Evolutionary conservation across 805 yeast genomes (phyloP), one percentile per base, ranked within the genome.

Genomic region (Barnettozyma wickerhamii): DNA sequence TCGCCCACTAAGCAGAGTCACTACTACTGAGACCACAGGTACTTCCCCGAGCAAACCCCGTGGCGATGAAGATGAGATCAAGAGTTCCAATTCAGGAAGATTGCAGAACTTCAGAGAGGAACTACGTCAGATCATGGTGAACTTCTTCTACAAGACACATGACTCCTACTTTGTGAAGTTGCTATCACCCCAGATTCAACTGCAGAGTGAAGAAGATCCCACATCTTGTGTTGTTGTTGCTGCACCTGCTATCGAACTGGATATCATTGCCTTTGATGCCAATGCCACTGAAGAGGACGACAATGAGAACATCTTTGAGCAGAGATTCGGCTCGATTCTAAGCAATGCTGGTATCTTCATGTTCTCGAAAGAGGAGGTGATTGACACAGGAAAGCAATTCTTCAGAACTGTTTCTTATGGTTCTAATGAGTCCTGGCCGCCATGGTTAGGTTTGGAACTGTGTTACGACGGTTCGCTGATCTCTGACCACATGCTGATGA

Each of bases 161-260:
- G 77, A 80, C 39, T 76, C 84, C 32, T 84, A 79, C 55, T 65
- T 80, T 46, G 69, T 90, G 23, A 79, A 79, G 44, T 67, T 91
- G 32, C 66, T 83, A 6, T 76, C 87, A 20, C 96, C 97, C 0
- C 96, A 91, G 59, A 76, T 89, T 35, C 97, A 90, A 56, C 52
- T 84, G 19, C 70, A 75, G 35, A 68, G 76, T 13, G 70, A 69
- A 23, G 68, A 69, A 40, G 71, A 72, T 19, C 72, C 68, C 3
- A 78, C 76, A 32, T 66, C 84, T 2, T 76, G 85, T 38, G 69
- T 88, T 10, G 59, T 89, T 26, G 68, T 90, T n/a, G 74, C 84
- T 2, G 76, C 95, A 0, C 93, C 91, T 10, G 69, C 66, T 31
- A 77, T 90, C 40, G 83, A 84, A 50, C 58, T 81, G 20, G 79